Percentiles rank a stretch among this genome's conserved stretches.
These are phyloP conservation scores for Cydonia oblonga DNA, from an alignment of 331 rosid genomes.

Conservation along the genomic window DNA sequence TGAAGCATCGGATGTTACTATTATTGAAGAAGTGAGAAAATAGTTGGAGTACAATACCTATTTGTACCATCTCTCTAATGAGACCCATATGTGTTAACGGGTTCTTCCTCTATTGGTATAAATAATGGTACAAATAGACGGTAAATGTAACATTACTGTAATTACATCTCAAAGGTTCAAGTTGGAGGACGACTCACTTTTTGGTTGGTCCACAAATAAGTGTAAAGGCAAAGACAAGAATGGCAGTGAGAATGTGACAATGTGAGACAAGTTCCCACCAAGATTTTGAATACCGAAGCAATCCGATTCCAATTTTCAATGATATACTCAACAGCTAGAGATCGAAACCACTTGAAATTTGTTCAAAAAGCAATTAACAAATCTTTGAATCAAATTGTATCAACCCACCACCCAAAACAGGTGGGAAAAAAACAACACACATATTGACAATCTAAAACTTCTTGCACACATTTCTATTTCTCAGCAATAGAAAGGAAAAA, in stretches of 20 bases:
- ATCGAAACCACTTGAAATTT: conserved; percentile 27
- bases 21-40: conserved; percentile 7
- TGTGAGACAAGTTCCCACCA: conserved; percentile 8
- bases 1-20: background rate
- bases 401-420: background rate
- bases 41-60: background rate
- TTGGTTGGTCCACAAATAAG: conserved; percentile 31
- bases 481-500: background rate
- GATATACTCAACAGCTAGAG: conserved; percentile 12
- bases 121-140: no score
- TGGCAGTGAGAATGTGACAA: conserved; percentile 19
- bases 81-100: no score
- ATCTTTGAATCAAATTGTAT: conserved; percentile 5
- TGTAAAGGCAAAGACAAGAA: conserved; percentile 22
- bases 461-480: background rate
- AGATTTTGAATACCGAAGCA: conserved; percentile 28
- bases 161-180: background rate
- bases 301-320: conserved; percentile 32
- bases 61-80: no score
- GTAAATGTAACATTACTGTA: no score
- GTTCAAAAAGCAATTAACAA: conserved; percentile 12
- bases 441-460: background rate
- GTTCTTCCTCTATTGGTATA: no score
- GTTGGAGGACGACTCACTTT: conserved; percentile 8
- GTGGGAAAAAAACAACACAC: background rate